Evolutionary conservation across 129 eudicot species (phyloP).

Genomic region (Chrysanthemum makinoi): DNA sequence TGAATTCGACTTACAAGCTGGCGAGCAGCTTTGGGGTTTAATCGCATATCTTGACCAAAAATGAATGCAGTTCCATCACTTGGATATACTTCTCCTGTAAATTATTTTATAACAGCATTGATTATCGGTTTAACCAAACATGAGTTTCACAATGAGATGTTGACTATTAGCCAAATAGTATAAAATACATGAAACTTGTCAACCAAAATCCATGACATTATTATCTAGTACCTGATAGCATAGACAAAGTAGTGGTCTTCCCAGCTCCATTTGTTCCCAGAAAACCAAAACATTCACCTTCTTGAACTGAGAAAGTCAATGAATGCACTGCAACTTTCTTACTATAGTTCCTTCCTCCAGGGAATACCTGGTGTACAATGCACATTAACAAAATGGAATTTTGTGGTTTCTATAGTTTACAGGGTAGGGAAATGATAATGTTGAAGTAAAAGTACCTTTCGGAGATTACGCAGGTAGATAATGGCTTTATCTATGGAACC

Average conservation of each 20-base stretch:
- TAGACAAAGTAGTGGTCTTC: slow-evolving; percentile 90
- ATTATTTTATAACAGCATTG: slow-evolving; percentile 8
- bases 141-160: background rate
- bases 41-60: slow-evolving; percentile 77
- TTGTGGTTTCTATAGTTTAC: background rate
- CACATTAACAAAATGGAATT: slow-evolving; percentile 9
- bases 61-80: slow-evolving; percentile 86
- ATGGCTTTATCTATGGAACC: slow-evolving; percentile 81
- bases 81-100: slow-evolving; percentile 82
- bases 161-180: slow-evolving; percentile 1
- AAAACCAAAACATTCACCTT: slow-evolving; percentile 99
- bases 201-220: slow-evolving; percentile 11
- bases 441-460: slow-evolving; percentile 54
- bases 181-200: slow-evolving; percentile 11
- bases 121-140: background rate
- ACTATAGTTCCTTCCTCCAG: slow-evolving; percentile 58
- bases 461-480: slow-evolving; percentile 73
- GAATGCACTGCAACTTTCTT: slow-evolving; percentile 82
- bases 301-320: slow-evolving; percentile 92
- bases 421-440: slow-evolving; percentile 15
- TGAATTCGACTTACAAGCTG: slow-evolving; percentile 54
- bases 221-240: slow-evolving; percentile 71
- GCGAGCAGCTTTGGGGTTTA: slow-evolving; percentile 89
- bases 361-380: slow-evolving; percentile 61
- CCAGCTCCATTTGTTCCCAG: slow-evolving; percentile 99